Percentiles rank a stretch among this genome's conserved stretches.
Evolutionary conservation across 2,329 filamentous ascomycete genomes (phyloP).

Genomic region (Sordariomycetes sp.): DNA sequence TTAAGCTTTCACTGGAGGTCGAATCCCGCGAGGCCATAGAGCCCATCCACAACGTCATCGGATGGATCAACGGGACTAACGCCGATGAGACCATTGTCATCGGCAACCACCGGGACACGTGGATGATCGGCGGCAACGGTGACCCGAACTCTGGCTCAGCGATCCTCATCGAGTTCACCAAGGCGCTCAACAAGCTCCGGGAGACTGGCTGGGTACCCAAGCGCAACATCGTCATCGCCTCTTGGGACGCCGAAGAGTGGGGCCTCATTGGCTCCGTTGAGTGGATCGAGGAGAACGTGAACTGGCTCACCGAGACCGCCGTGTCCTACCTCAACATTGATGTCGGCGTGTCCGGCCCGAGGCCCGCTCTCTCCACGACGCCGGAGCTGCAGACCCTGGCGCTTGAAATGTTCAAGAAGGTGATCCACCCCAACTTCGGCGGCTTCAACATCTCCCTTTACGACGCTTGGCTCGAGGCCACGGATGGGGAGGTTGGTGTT

Average conservation of each 20-base stretch:
- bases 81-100: conserved; percentile 66
- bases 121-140: conserved; percentile 75
- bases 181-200: conserved; percentile 59
- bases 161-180: conserved; percentile 63
- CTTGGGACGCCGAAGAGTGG: conserved; percentile 68
- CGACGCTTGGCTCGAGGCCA: conserved; percentile 26
- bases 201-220: conserved; percentile 70
- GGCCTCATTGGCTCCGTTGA: conserved; percentile 72
- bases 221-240: conserved; percentile 61
- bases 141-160: conserved; percentile 77
- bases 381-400: conserved; percentile 59
- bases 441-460: conserved; percentile 26
- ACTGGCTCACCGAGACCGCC: conserved; percentile 61
- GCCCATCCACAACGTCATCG: conserved; percentile 70
- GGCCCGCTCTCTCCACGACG: conserved; percentile 47
- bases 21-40: conserved; percentile 60
- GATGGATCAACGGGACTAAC: conserved; percentile 67
- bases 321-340: conserved; percentile 78
- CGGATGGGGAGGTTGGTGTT: conserved; percentile 29
- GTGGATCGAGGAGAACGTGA: conserved; percentile 75
- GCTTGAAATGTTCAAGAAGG: conserved; percentile 47
- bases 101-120: conserved; percentile 75
- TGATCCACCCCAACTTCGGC: conserved; percentile 51
- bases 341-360: conserved; percentile 48
- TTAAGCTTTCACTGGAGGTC: conserved; percentile 56